Conservation (phyloP, 352 stramenopile species). For the Phytopythium kandeliae region DNA sequence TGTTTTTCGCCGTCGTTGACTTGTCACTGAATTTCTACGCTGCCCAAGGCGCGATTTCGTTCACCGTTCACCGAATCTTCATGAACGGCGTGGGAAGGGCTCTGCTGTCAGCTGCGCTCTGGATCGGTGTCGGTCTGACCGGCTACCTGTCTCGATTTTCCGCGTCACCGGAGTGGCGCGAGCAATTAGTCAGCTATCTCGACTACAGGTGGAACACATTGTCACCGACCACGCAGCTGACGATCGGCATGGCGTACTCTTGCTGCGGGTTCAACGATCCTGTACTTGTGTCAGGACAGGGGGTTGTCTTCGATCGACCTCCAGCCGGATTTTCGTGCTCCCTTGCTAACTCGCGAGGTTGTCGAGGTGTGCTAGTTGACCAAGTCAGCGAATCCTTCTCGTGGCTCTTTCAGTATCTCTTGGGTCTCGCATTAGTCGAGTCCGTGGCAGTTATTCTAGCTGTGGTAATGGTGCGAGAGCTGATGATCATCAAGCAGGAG, state of each 20-base stretch:
- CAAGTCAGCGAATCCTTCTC: conserved; percentile 32
- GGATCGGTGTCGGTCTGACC: conserved; percentile 22
- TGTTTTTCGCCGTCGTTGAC: conserved; percentile 21
- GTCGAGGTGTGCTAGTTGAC: conserved; percentile 18
- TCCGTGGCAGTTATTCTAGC: conserved; percentile 16
- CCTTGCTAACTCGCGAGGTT: conserved; percentile 27
- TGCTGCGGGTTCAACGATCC: conserved; percentile 58
- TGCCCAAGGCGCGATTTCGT: conserved; percentile 20
- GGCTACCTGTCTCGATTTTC: conserved; percentile 35
- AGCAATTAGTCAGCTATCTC: conserved; percentile 24
- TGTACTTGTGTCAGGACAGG: conserved; percentile 17
- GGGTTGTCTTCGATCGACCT: conserved; percentile 40
- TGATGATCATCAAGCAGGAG: conserved; percentile 25
- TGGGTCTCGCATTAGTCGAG: conserved; percentile 30
- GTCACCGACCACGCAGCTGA: conserved; percentile 17
- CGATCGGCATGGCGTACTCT: conserved; percentile 32
- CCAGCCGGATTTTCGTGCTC: conserved; percentile 34
- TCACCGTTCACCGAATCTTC: conserved; percentile 38
- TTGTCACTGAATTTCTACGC: conserved; percentile 34
- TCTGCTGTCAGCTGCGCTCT: conserved; percentile 15
- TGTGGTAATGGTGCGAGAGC: conserved; percentile 18
- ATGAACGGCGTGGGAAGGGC: conserved; percentile 23
- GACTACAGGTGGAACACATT: conserved; percentile 36
- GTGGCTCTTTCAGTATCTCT: conserved; percentile 40
- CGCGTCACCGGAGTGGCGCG: conserved; percentile 18